Evolutionary conservation across 805 yeast species (phyloP).

Genomic region (Candida railenensis): DNA sequence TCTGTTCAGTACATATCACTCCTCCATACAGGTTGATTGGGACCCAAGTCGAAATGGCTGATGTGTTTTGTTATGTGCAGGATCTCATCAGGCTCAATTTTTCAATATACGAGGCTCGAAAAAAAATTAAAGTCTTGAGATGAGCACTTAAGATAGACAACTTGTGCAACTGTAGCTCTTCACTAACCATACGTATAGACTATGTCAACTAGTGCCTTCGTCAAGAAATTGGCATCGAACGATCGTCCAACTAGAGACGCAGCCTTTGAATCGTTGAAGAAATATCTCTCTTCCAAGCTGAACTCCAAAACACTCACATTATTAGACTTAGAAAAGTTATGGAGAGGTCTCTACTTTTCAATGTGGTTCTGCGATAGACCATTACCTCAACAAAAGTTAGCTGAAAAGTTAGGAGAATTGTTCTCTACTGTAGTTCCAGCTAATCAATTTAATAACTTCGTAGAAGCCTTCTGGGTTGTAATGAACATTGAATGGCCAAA

Average conservation of each 20-base stretch:
- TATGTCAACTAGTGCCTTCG: constrained; percentile 52
- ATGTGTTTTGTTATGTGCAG: constrained; percentile 3
- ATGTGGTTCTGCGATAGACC: constrained; percentile 98
- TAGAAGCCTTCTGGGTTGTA: constrained; percentile 78
- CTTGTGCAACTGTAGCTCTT: background rate
- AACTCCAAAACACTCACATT: constrained; percentile 42
- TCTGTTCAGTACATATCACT: no score
- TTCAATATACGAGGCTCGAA: background rate
- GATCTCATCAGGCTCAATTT: background rate
- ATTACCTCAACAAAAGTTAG: constrained; percentile 83
- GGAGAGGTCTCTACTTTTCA: constrained; percentile 94
- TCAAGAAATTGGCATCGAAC: constrained; percentile 82
- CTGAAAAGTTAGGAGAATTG: constrained; percentile 64
- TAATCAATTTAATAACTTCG: constrained; percentile 49
- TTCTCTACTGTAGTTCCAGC: constrained; percentile 45
- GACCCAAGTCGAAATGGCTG: no score
- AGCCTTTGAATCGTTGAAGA: constrained; percentile 64
- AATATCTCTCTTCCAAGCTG: constrained; percentile 46
- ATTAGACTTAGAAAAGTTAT: constrained; percentile 73
- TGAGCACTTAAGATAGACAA: background rate
- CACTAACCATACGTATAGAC: background rate
- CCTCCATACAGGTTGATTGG: no score
- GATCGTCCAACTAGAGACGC: constrained; percentile 71
- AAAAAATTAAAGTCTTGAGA: background rate
- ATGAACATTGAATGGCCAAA: constrained; percentile 79